These are phyloP conservation scores for Moricandia arvensis DNA, from an alignment of 345 rosid genomes.

Conservation along the genomic window DNA sequence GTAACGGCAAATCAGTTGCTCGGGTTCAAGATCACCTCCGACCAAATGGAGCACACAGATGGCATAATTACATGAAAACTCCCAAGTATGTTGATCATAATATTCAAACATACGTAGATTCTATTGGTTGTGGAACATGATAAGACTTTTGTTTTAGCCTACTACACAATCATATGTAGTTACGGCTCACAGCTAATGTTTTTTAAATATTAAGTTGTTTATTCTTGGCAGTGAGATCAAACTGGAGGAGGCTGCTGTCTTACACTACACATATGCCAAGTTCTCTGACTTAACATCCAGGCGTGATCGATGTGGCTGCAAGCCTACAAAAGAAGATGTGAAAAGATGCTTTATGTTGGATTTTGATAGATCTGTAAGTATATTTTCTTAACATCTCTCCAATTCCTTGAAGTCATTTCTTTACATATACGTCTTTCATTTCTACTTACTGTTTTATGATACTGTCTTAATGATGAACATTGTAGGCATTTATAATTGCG, in stretches of 20 bases:
- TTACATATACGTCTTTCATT: background rate
- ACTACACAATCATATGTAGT: background rate
- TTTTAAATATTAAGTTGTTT: background rate
- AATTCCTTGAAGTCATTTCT: background rate
- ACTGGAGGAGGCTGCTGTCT: constrained; percentile 94
- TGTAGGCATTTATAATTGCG: constrained; percentile 96
- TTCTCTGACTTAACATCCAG: constrained; percentile 93
- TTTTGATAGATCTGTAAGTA: constrained; percentile 88
- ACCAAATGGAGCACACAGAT: constrained; percentile 98
- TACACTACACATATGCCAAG: constrained; percentile 88
- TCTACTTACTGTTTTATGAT: background rate
- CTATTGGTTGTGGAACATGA: constrained; percentile 1
- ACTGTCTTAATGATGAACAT: constrained; percentile 12
- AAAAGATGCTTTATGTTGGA: constrained; percentile 99
- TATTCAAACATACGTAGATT: background rate
- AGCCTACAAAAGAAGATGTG: constrained; percentile 93
- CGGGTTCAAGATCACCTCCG: constrained; percentile 87
- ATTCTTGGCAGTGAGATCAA: constrained; percentile 63
- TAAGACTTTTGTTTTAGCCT: background rate
- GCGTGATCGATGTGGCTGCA: constrained; percentile 95
- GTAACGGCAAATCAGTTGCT: constrained; percentile 92
- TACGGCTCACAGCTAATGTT: background rate
- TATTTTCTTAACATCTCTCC: background rate
- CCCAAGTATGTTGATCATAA: constrained; percentile 59
- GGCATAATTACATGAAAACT: constrained; percentile 93